Evolutionary conservation across 140 eudicot genomes (phyloP), one percentile per base, ranked within the genome.

Genomic region (Artemisia princeps): DNA sequence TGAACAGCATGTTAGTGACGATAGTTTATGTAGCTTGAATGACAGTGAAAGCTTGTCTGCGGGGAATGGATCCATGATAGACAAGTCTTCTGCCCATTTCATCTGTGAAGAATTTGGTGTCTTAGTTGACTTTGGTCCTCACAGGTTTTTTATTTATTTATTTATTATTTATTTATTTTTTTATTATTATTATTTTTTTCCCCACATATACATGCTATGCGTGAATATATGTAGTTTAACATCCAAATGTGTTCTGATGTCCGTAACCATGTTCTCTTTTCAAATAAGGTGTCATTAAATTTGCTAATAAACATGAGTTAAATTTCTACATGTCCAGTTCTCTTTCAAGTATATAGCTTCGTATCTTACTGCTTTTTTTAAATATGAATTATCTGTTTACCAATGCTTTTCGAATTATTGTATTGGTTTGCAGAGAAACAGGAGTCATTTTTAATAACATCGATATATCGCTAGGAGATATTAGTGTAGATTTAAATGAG

Each of bases 51-150:
- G 68, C 74, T 44, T 42, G 67, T 64, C 75, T 75, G 67, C 74
- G 20, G 58, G 75, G 59, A 84, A 81, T 68, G 65, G 73, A 61
- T 72, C 79, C 53, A 70, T 60, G 72, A 60, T 64, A 19, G 91
- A 83, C 33, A 80, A 76, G 72, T 71, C 80, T 40, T 60, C 78
- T 46, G 75, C 87, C 73, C 80, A 91, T 66, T 81, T 92, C 74
- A 74, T 70, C 62, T 92, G 96, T 72, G 96, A 92, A 81, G 98
- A 92, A 69, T 81, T 91, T 49, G 79, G 89, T 58, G 81, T 92
- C 82, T 81, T 83, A 72, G 76, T 87, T 74, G 94, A 92, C 68
- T 67, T 85, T 76, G 92, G 89, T 65, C 84, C 86, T 76, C 80
- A 78, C 60, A 85, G 96, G 98, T n/a, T n/a, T n/a, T n/a, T n/a